phyloP scores from a whole-genome alignment of 768 basidiomycete genomes.

The Mycena galericulata region DNA sequence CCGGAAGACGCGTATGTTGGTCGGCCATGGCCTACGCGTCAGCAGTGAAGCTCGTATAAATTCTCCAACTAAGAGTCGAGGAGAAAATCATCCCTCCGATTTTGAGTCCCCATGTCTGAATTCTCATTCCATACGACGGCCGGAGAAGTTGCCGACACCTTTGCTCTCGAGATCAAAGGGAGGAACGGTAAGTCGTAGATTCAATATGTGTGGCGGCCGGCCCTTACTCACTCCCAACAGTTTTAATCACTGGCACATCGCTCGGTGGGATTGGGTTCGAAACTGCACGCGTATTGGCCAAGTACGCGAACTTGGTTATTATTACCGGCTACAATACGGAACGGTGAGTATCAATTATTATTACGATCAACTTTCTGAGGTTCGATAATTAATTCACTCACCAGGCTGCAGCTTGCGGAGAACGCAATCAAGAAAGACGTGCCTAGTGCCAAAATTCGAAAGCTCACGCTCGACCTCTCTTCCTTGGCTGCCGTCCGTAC shows the following conservation, averaged over 20 bases:
- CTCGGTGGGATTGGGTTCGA: slow-evolving; percentile 22
- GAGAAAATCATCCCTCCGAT: too few relatives aligned
- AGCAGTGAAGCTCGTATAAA: too few relatives aligned
- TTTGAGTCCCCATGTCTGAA: too few relatives aligned
- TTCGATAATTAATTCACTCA: too few relatives aligned
- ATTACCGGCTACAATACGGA: slow-evolving; percentile 14
- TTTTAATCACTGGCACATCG: slow-evolving; percentile 15
- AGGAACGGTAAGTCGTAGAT: neutral
- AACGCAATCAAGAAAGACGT: neutral
- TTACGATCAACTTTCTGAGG: too few relatives aligned
- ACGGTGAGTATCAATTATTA: neutral
- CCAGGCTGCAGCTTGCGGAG: neutral
- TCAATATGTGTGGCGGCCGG: neutral
- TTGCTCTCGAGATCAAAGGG: neutral
- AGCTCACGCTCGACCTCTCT: neutral
- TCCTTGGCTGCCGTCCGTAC: neutral
- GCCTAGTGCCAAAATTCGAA: neutral
- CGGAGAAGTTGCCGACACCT: neutral
- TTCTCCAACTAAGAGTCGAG: too few relatives aligned
- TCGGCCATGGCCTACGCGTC: too few relatives aligned
- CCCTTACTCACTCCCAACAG: neutral
- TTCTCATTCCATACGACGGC: neutral
- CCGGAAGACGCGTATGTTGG: too few relatives aligned
- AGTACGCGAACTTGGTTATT: slow-evolving; percentile 17
- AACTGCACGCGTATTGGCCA: slow-evolving; percentile 4